Evolutionary conservation across 2,329 filamentous ascomycete species (phyloP).

Genomic region (Aspergillus sp.): DNA sequence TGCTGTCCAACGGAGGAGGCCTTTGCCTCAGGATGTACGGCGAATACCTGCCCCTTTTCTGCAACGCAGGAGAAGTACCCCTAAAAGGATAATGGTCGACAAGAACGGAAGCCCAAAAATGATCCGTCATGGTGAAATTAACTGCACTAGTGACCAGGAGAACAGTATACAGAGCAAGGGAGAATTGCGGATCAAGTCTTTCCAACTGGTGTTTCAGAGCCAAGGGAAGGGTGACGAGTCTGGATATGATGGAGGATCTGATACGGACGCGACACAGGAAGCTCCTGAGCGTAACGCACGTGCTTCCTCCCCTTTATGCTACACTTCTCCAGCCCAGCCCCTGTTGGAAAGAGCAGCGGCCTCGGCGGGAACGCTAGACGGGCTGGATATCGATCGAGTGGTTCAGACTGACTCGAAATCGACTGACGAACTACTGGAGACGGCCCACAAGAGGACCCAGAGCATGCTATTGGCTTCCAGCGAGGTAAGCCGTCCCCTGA

Average conservation of each 20-base stretch:
- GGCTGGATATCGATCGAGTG: not conserved
- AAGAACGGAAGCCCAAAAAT: conserved; percentile 37
- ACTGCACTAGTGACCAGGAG: not conserved
- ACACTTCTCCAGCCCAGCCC: not conserved
- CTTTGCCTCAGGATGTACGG: not conserved
- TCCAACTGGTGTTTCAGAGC: not conserved
- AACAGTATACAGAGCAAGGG: not conserved
- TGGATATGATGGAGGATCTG: conserved; percentile 8
- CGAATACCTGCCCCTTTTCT: not conserved
- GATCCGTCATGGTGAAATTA: not conserved
- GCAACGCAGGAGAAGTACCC: not conserved
- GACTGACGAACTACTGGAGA: conserved; percentile 7
- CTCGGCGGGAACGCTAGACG: not conserved
- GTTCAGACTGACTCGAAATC: not conserved
- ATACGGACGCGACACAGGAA: not conserved
- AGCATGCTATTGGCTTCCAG: conserved; percentile 27
- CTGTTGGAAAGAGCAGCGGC: not conserved
- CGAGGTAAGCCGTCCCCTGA: conserved; percentile 25
- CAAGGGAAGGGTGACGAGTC: conserved; percentile 1
- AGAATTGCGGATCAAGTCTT: not conserved
- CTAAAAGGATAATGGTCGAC: conserved; percentile 30
- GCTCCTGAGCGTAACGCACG: not conserved
- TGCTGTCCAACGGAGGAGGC: not conserved
- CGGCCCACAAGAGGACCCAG: conserved; percentile 16
- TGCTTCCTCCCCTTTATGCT: not conserved